These are phyloP conservation scores for Chlorella sp. DNA, from an alignment of 139 green algal species.

Conservation along the genomic window DNA sequence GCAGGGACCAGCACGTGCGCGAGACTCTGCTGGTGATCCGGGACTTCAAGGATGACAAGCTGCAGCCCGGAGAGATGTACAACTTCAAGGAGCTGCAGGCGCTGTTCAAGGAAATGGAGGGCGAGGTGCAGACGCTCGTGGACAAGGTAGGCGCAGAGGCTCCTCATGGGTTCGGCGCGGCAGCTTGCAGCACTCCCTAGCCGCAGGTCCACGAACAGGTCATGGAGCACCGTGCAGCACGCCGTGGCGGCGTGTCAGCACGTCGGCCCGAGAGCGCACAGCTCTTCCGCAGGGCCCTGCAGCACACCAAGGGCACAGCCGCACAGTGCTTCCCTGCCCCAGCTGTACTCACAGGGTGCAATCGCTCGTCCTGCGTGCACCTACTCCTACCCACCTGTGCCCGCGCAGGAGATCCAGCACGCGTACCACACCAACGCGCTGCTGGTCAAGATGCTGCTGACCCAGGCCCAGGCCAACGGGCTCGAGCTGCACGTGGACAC, in stretches of 20 bases:
- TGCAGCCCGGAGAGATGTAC: slow-evolving; percentile 40
- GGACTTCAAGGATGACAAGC: slow-evolving; percentile 29
- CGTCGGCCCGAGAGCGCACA: no score
- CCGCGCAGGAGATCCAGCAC: slow-evolving; percentile 36
- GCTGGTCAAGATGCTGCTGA: slow-evolving; percentile 39
- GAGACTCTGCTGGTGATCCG: slow-evolving; percentile 21
- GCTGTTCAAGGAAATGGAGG: slow-evolving; percentile 21
- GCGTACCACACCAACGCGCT: slow-evolving; percentile 37
- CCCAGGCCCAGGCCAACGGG: slow-evolving; percentile 29
- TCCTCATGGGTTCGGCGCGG: not conserved
- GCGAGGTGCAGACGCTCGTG: slow-evolving; percentile 15
- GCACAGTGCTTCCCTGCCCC: no score
- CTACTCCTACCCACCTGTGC: no score
- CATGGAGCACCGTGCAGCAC: not conserved
- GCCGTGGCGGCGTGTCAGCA: not conserved
- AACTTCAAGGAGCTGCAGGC: slow-evolving; percentile 27
- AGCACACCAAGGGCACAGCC: no score
- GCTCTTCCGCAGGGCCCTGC: no score
- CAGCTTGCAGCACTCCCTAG: no score
- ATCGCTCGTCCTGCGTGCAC: no score
- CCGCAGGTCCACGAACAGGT: not conserved
- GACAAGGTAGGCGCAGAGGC: slow-evolving; percentile 39
- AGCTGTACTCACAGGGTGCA: no score
- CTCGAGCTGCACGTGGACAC: slow-evolving; percentile 30
- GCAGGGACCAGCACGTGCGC: slow-evolving; percentile 35